Evolutionary conservation across 495 filamentous ascomycete species (phyloP).

Genomic region (Hypoxylon perforatum): DNA sequence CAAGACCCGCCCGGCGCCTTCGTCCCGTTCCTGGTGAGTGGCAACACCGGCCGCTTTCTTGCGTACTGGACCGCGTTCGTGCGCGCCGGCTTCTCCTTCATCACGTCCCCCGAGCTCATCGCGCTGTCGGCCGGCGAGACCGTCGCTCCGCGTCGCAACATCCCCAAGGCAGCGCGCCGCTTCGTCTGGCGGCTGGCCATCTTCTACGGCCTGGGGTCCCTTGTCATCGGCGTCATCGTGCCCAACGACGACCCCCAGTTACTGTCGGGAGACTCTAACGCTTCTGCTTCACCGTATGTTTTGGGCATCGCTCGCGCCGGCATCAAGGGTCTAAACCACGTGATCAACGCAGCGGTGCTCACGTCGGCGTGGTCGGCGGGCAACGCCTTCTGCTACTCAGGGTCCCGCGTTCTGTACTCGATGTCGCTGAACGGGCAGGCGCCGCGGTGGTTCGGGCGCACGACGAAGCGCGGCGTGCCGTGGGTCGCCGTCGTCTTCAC

Average conservation of each 20-base stretch:
- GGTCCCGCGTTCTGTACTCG: conserved; percentile 80
- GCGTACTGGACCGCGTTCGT: conserved; percentile 61
- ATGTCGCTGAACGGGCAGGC: conserved; percentile 73
- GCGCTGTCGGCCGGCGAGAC: conserved; percentile 81
- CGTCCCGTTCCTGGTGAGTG: conserved; percentile 64
- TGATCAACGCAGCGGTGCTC: conserved; percentile 60
- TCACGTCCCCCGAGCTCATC: conserved; percentile 62
- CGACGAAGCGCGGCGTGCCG: conserved; percentile 69
- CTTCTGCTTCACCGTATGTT: conserved; percentile 72
- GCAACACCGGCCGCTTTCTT: conserved; percentile 60
- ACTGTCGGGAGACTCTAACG: conserved; percentile 62
- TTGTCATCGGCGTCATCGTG: conserved; percentile 76
- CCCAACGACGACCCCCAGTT: conserved; percentile 66
- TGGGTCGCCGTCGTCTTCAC: conserved; percentile 69
- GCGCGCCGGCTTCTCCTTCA: conserved; percentile 60
- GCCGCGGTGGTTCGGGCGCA: conserved; percentile 65
- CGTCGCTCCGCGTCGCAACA: conserved; percentile 77
- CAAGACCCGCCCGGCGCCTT: conserved; percentile 74
- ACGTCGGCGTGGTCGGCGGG: conserved; percentile 67
- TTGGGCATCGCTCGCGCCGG: conserved; percentile 59
- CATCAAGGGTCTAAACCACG: conserved; percentile 57
- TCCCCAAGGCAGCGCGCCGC: conserved; percentile 77
- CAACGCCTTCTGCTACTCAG: conserved; percentile 85
- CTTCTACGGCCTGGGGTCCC: conserved; percentile 77
- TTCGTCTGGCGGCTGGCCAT: conserved; percentile 76